These are phyloP conservation scores for Daldinia eschscholtzii DNA, from an alignment of 2,329 filamentous ascomycete genomes.

Conservation along the genomic window DNA sequence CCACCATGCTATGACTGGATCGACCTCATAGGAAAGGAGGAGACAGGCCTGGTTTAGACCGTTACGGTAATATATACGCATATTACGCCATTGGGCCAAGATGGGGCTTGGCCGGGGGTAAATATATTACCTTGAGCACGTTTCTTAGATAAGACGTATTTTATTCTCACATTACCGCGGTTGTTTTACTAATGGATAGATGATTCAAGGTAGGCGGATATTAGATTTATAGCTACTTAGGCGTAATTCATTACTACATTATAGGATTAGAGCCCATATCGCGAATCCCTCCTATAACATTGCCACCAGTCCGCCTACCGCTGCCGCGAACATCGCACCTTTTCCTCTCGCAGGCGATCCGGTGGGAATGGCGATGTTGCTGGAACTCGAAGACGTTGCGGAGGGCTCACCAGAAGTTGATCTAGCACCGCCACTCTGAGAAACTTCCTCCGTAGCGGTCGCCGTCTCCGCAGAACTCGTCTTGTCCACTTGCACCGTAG, in stretches of 20 bases:
- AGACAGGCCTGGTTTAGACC: neutral
- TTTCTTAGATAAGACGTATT: slow-evolving; percentile 25
- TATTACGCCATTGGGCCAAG: slow-evolving; percentile 30
- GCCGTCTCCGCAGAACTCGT: neutral
- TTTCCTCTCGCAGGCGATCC: slow-evolving; percentile 13
- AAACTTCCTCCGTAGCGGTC: neutral
- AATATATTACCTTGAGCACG: slow-evolving; percentile 41
- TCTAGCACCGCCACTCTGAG: neutral
- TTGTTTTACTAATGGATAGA: neutral
- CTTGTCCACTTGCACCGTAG: slow-evolving; percentile 45
- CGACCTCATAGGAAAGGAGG: neutral
- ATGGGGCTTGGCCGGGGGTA: slow-evolving; percentile 41
- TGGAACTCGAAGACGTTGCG: slow-evolving; percentile 17
- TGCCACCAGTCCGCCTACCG: slow-evolving; percentile 25
- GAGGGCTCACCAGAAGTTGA: neutral
- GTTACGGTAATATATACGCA: slow-evolving; percentile 22
- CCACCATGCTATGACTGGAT: neutral
- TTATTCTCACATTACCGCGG: neutral
- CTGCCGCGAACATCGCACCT: slow-evolving; percentile 17
- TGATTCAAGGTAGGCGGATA: slow-evolving; percentile 11
- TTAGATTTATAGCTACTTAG: neutral
- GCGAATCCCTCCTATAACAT: slow-evolving; percentile 6
- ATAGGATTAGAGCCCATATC: neutral
- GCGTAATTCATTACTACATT: slow-evolving; percentile 17
- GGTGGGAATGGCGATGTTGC: slow-evolving; percentile 19